These are phyloP conservation scores for Inga leiocalycina DNA, from an alignment of 306 rosid genomes.

Conservation along the genomic window DNA sequence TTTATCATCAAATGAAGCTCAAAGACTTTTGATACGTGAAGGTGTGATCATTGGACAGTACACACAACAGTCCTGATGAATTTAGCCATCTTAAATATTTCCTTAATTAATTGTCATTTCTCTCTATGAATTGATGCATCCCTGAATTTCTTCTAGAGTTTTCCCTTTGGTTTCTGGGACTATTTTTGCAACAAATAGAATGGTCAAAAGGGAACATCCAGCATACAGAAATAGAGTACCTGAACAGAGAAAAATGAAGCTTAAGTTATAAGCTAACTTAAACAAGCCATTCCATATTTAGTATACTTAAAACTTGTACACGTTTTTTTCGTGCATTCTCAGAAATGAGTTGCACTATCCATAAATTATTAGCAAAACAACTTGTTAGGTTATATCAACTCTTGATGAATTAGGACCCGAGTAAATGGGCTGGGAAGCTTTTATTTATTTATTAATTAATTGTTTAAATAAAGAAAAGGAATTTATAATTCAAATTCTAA, in stretches of 20 bases:
- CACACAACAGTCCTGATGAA: background rate
- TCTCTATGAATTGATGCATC: conserved; percentile 50
- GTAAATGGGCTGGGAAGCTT: no score
- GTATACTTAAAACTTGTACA: no score
- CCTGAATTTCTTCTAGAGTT: conserved; percentile 81
- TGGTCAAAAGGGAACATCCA: conserved; percentile 59
- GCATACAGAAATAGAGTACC: conserved; percentile 70
- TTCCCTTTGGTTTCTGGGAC: conserved; percentile 90
- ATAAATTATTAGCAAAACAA: background rate
- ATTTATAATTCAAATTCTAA: no score
- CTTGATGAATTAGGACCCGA: no score
- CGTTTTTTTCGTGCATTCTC: no score
- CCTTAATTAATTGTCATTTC: background rate
- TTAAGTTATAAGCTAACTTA: background rate
- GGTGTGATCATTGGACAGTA: background rate
- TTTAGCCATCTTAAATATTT: background rate
- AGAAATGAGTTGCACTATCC: background rate
- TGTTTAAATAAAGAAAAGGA: no score
- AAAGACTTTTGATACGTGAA: conserved; percentile 5
- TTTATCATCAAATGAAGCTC: conserved; percentile 9
- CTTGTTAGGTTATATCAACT: no score
- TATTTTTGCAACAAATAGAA: conserved; percentile 64
- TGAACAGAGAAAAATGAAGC: conserved; percentile 35
- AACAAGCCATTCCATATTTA: background rate
- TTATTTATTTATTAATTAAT: no score